Percentiles rank a stretch among this genome's conserved stretches.
These are phyloP conservation scores for Diutina catenulata DNA, from an alignment of 1,139 yeast genomes.

Conservation along the genomic window DNA sequence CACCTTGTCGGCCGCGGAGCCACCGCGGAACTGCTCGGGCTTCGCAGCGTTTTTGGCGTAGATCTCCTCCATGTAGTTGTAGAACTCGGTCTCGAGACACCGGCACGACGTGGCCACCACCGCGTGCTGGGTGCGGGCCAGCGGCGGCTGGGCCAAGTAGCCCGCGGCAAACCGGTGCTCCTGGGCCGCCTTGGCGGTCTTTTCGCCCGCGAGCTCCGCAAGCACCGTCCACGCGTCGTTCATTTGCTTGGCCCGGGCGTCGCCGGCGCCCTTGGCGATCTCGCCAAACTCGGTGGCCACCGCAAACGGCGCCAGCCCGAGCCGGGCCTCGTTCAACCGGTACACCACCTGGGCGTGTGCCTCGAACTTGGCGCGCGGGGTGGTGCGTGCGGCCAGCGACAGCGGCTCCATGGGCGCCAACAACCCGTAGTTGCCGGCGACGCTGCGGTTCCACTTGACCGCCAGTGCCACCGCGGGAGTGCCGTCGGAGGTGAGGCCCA, in stretches of 20 bases:
- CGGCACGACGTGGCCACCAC: conserved; percentile 46
- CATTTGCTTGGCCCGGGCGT: conserved; percentile 50
- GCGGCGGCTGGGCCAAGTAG: conserved; percentile 12
- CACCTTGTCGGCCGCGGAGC: conserved; percentile 62
- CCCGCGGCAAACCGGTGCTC: conserved; percentile 36
- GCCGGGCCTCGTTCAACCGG: conserved; percentile 59
- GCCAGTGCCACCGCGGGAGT: conserved; percentile 9
- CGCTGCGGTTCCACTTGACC: conserved; percentile 24
- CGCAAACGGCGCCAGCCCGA: conserved; percentile 36
- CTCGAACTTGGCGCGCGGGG: conserved; percentile 48
- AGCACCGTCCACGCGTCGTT: conserved; percentile 55
- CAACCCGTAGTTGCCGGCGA: conserved; percentile 24
- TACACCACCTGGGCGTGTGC: conserved; percentile 62
- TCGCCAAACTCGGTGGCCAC: conserved; percentile 43
- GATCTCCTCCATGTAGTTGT: conserved; percentile 59
- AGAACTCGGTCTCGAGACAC: conserved; percentile 68
- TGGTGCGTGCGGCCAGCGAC: neutral
- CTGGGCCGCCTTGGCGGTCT: conserved; percentile 21
- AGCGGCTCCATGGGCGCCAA: conserved; percentile 20
- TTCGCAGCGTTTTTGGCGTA: conserved; percentile 50
- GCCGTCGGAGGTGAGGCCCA: conserved; percentile 30
- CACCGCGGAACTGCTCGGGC: conserved; percentile 38
- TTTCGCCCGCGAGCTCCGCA: conserved; percentile 29
- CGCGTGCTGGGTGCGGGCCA: conserved; percentile 25
- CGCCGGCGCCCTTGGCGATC: conserved; percentile 36